Evolutionary conservation across 2,329 filamentous ascomycete genomes (phyloP), one percentile per base, ranked within the genome.

Genomic region (Teratosphaeria gauchensis): DNA sequence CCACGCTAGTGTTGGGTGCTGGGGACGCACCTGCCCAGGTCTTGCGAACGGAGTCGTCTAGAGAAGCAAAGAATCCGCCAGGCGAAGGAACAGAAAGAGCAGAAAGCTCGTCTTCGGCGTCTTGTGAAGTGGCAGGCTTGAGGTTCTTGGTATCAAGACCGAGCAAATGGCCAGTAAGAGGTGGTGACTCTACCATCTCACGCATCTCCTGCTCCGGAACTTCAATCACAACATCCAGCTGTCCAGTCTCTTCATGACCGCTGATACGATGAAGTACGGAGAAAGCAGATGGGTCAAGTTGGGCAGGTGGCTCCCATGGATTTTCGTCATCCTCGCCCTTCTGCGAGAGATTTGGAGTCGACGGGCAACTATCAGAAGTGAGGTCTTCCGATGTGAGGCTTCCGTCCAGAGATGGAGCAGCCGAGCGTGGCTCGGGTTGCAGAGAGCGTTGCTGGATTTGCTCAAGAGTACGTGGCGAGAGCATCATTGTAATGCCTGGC

Each of bases 331-430:
- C 77, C 14, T 55, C 33, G 9, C 77, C 76, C 32, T 83, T 68
- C 64, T 60, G 65, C 58, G 75, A 83, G 63, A 89, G 80, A 61
- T 92, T 81, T 14, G 92, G 92, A 0, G 92, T 96, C 11, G 89
- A 84, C 4, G 92, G 91, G 54, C 90, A 90, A 68, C 90, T 95
- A 72, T 91, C 82, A 56, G 82, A 82, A 1, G 90, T 89, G 73
- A 95, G 82, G 71, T 95, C 91, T 69, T 96, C 92, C 1, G 92
- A 95, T 8, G 85, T 88, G 67, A 94, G 76, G 74, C 90, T 96
- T 24, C 91, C 92, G 75, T 96, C 92, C 3, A 96, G 79, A 4
- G 92, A 96, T 3, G 92, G 92, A 4, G 92, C 87, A 5, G 89
- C 87, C 58, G 90, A 92, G 32, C 85, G 82, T 38, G 84, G 86